phyloP scores from a whole-genome alignment of 2,329 filamentous ascomycete species.

The Drechslerella coelobrocha region DNA sequence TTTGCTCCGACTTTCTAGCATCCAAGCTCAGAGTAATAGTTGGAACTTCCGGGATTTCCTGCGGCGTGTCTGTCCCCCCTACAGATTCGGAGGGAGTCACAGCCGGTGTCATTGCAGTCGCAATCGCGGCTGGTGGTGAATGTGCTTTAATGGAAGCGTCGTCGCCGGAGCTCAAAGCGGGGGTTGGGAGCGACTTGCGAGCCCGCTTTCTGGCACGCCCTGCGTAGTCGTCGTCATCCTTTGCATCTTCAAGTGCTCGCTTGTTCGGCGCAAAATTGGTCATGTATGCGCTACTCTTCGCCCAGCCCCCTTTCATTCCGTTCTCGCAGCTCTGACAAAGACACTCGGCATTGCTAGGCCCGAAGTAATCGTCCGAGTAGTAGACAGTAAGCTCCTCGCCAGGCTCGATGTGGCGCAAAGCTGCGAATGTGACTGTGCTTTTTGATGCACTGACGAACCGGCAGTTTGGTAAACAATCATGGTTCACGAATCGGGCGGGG shows the following conservation, averaged over 20 bases:
- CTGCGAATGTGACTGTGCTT: slow-evolving; percentile 88
- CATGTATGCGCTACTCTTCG: slow-evolving; percentile 55
- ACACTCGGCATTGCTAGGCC: slow-evolving; percentile 92
- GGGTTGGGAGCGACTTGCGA: slow-evolving; percentile 40
- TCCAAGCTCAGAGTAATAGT: slow-evolving; percentile 16
- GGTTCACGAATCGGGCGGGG: slow-evolving; percentile 93
- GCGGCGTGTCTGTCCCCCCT: slow-evolving; percentile 17
- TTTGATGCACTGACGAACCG: slow-evolving; percentile 81
- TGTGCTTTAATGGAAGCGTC: slow-evolving; percentile 31
- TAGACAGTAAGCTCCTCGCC: slow-evolving; percentile 97
- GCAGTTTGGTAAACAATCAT: slow-evolving; percentile 94
- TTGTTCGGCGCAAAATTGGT: slow-evolving; percentile 31
- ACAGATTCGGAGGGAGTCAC: slow-evolving; percentile 18
- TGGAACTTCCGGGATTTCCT: slow-evolving; percentile 11
- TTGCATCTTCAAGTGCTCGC: slow-evolving; percentile 34
- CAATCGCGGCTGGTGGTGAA: slow-evolving; percentile 35
- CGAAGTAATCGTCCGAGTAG: slow-evolving; percentile 96
- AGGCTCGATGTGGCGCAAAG: slow-evolving; percentile 77
- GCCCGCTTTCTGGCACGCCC: slow-evolving; percentile 46
- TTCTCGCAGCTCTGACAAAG: slow-evolving; percentile 87
- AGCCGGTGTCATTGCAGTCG: slow-evolving; percentile 28
- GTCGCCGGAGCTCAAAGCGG: slow-evolving; percentile 39
- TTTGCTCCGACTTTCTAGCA: slow-evolving; percentile 17
- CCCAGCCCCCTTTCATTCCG: slow-evolving; percentile 80
- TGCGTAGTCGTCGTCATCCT: slow-evolving; percentile 49